These are phyloP conservation scores for Fusarium compactum DNA, from an alignment of 2,329 filamentous ascomycete species.

Conservation along the genomic window DNA sequence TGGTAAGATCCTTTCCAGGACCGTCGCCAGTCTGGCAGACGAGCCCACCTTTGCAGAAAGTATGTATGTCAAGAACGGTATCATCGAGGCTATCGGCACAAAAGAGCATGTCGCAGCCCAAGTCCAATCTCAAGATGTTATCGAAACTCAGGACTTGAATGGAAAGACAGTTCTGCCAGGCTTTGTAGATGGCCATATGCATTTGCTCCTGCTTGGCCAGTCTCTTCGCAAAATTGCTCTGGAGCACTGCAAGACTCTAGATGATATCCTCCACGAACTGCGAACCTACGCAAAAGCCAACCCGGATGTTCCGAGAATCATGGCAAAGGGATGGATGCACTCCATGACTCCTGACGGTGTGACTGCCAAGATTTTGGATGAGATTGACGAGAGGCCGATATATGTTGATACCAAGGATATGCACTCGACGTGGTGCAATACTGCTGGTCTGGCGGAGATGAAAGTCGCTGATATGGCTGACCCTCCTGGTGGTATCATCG, in stretches of 20 bases:
- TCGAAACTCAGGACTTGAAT: conserved; percentile 44
- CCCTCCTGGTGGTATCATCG: conserved; percentile 65
- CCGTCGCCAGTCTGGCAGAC: conserved; percentile 41
- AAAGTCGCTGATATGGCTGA: conserved; percentile 58
- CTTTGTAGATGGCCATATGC: conserved; percentile 70
- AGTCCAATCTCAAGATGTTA: conserved; percentile 4
- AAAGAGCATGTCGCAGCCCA: conserved; percentile 46
- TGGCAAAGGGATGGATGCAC: conserved; percentile 69
- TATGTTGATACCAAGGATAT: conserved; percentile 69
- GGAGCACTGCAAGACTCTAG: conserved; percentile 60
- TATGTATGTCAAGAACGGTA: conserved; percentile 52
- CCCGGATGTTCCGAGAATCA: conserved; percentile 61
- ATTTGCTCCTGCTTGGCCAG: conserved; percentile 66
- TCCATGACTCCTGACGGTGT: conserved; percentile 61
- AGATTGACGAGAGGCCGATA: conserved; percentile 65
- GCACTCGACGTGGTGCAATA: conserved; percentile 69
- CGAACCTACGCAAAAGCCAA: conserved; percentile 60
- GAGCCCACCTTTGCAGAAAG: conserved; percentile 49
- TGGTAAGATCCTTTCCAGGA: conserved; percentile 47
- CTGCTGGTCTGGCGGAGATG: conserved; percentile 63
- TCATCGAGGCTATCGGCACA: conserved; percentile 52
- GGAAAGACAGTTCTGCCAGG: conserved; percentile 62
- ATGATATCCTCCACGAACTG: conserved; percentile 63
- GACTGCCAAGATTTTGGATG: conserved; percentile 60
- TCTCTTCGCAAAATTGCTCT: conserved; percentile 64